Base-by-base conservation (phyloP, 1,139 yeast species). In the Yamadazyma triangularis region DNA sequence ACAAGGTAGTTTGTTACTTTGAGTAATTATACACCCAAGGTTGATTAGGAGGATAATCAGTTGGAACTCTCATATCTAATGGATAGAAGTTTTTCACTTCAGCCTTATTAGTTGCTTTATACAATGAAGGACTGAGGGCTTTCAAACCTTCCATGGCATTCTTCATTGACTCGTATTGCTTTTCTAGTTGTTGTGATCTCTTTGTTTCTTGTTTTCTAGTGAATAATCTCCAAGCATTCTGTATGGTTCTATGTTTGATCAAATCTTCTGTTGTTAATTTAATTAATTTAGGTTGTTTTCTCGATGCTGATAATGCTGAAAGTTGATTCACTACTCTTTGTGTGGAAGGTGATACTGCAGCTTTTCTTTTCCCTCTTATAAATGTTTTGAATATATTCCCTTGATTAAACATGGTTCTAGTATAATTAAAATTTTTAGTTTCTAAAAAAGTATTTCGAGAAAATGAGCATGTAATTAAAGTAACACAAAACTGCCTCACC, bases 41-140 rank as follows among this genome's bases (percentile, higher is more conserved):
- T 40, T 74, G 71, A 48, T 76, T 78, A 24, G 97, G 83, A n/a
- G 98, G 98, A 40, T 68, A 86, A 34, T 88, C 94, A 1, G 95
- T 84, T 21, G 98, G 97, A 4, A 85, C 77, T 51, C 94, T 75
- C 62, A 87, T 57, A 48, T 89, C 96, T 48, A 81, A 55, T 7
- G 93, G 91, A 52, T 79, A 83, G 47, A 78, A 64, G 42, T 71
- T 73, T 4, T 34, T 31, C 25, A 53, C 51, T 39, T 76, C 73
- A 32, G 62, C 56, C 20, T 53, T 51, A 48, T 68, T 71, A 23
- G 82, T 79, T 24, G 70, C 69, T 38, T 69, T 71, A 41, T 56
- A 76, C 38, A 83, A 62, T 37, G 58, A 62, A 0, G 77, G 73
- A 41, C 59, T 60, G 16, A 62, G 38, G 9, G 52, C 38, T 46